Evolutionary conservation across 2,329 filamentous ascomycete species (phyloP), one percentile per base, ranked within the genome.

Genomic region (Calonectria pseudoturangicola): DNA sequence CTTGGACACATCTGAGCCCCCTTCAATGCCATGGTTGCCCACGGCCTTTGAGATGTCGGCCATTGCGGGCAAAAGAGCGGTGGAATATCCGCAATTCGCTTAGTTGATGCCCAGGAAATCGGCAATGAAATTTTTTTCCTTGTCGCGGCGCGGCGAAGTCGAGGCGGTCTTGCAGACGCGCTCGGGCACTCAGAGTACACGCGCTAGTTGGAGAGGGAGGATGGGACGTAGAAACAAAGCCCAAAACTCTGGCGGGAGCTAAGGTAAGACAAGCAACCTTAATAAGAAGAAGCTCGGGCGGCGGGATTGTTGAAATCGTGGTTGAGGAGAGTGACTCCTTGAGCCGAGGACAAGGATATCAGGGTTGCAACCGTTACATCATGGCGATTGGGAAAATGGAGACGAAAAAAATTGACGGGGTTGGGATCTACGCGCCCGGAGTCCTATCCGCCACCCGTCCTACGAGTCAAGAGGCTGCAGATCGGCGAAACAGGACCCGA

Each of bases 321-420:
- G 58, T 45, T 33, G 39, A 47, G 39, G 9, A 5, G 25, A 63
- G 10, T 39, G 54, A 16, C 54, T 41, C 33, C 21, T 16, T 9
- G 12, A 16, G 41, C 58, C 58, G 58, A 21, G 58, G 56, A 60
- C 18, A 36, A n/a, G n/a, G 27, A 25, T 36, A 12, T 15, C 66
- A 56, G 21, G 51, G 51, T 68, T 43, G 28, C 50, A 67, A 16
- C 16, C 47, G 66, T 68, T 68, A 62, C 66, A 62, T 68, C 66
- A 68, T 43, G 5, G 16, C 39, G 64, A 25, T 60, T 9, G 2
- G 33, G 13, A 18, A 41, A 25, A 60, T 60, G 54, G 54, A 60
- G 12, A n/a, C 28, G 41, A 41, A 39, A 36, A 60, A 33, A 68
- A 68, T 63, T 63, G 33, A 56, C 66, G 66, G 43, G 66, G 66